Evolutionary conservation across 2,329 filamentous ascomycete species (phyloP).

Genomic region (Diaporthe vexans): DNA sequence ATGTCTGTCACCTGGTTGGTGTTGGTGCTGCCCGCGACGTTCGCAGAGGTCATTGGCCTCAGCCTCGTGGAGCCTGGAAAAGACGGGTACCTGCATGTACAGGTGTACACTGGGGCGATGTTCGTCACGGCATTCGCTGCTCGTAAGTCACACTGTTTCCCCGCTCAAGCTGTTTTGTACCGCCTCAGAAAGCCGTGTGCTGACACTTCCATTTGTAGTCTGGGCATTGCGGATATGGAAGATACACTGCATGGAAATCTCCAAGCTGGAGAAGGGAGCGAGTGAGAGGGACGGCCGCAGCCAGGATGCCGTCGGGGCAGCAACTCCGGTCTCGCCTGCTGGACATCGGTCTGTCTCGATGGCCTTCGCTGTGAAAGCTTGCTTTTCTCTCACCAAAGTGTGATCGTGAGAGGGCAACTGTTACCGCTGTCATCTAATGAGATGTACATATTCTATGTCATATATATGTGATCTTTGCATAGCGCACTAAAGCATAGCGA

Average conservation of each 20-base stretch:
- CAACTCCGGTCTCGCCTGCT: not conserved
- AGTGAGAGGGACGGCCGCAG: slow-evolving; percentile 48
- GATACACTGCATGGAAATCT: slow-evolving; percentile 54
- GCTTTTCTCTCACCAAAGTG: slow-evolving; percentile 40
- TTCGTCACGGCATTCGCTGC: slow-evolving; percentile 69
- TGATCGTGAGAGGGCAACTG: not conserved
- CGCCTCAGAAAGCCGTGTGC: not conserved
- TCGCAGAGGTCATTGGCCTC: slow-evolving; percentile 75
- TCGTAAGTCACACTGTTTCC: slow-evolving; percentile 47
- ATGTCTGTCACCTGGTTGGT: slow-evolving; percentile 81
- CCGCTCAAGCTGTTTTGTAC: not conserved
- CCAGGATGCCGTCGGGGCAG: slow-evolving; percentile 43
- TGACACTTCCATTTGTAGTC: slow-evolving; percentile 44
- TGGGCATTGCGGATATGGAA: slow-evolving; percentile 61
- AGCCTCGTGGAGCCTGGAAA: slow-evolving; percentile 61
- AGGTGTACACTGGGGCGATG: slow-evolving; percentile 73
- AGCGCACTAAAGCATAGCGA: slow-evolving; percentile 10
- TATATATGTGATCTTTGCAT: not conserved
- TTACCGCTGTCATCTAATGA: not conserved
- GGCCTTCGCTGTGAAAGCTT: slow-evolving; percentile 38
- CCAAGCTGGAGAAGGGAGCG: slow-evolving; percentile 48
- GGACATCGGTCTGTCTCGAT: slow-evolving; percentile 10
- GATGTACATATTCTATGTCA: slow-evolving; percentile 25
- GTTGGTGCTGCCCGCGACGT: slow-evolving; percentile 79
- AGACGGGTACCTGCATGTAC: slow-evolving; percentile 64